Evolutionary conservation across 768 basidiomycete species (phyloP).

Genomic region (Pleurotus tuber-regium): DNA sequence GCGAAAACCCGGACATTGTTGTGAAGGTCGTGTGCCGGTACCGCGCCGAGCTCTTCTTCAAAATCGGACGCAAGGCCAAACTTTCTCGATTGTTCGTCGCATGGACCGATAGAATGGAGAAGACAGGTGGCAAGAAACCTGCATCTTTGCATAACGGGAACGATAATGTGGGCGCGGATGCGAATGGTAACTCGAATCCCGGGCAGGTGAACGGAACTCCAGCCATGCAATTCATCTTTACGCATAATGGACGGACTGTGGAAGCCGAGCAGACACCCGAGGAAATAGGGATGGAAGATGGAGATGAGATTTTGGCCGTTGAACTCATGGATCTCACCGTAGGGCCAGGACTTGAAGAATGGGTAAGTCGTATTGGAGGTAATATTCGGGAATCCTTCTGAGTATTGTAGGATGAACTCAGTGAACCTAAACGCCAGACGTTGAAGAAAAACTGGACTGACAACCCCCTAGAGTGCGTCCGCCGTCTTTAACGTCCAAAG

Average conservation of each 20-base stretch:
- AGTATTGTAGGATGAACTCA: constrained; percentile 54
- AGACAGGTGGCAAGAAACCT: constrained; percentile 43
- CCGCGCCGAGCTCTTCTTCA: constrained; percentile 89
- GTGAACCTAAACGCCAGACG: constrained; percentile 62
- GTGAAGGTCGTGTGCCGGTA: constrained; percentile 88
- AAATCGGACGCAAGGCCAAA: constrained; percentile 88
- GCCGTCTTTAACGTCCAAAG: background rate
- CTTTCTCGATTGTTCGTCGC: constrained; percentile 79
- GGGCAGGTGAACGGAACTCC: constrained; percentile 44
- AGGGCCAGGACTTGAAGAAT: constrained; percentile 56
- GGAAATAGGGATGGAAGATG: constrained; percentile 84
- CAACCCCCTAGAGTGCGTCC: constrained; percentile 67
- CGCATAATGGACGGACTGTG: constrained; percentile 76
- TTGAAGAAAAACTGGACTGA: constrained; percentile 83
- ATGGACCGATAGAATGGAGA: constrained; percentile 89
- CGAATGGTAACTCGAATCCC: constrained; percentile 22
- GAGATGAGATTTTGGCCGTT: constrained; percentile 85
- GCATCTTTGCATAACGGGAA: constrained; percentile 18
- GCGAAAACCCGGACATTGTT: constrained; percentile 86
- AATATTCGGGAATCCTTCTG: background rate
- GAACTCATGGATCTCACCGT: constrained; percentile 90
- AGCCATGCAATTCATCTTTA: constrained; percentile 80
- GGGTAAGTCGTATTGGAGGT: constrained; percentile 41
- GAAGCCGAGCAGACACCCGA: constrained; percentile 83
- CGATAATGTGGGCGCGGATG: constrained; percentile 20